A percentile compares a stretch with the other conserved stretches of the same genome.
These are phyloP conservation scores for Chaetomiaceae sp. DNA, from an alignment of 2,329 filamentous ascomycete species.

Conservation along the genomic window DNA sequence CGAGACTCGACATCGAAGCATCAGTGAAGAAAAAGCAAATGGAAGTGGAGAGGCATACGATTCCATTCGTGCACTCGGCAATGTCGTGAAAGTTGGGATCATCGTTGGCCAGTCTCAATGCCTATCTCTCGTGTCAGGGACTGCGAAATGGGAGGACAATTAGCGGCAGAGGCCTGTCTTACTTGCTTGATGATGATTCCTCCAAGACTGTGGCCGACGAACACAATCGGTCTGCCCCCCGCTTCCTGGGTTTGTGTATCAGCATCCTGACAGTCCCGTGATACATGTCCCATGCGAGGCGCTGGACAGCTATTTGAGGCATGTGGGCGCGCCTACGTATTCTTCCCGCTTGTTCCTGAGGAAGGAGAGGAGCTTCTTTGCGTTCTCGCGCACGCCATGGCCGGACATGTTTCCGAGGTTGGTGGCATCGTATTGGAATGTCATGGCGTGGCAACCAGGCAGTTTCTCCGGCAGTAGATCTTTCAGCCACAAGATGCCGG, in stretches of 20 bases:
- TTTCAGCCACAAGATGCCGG: not conserved
- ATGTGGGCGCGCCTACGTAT: no score
- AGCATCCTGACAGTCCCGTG: no score
- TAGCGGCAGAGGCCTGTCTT: no score
- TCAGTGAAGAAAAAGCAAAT: no score
- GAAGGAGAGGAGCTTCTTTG: slow-evolving; percentile 2
- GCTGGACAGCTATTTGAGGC: no score
- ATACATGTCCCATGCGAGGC: no score
- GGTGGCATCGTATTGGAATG: slow-evolving; percentile 12
- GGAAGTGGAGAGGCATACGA: no score
- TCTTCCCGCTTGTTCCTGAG: slow-evolving; percentile 5
- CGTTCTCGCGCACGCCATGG: slow-evolving; percentile 6
- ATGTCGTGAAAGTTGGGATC: slow-evolving; percentile 6
- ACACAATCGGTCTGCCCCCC: slow-evolving; percentile 12
- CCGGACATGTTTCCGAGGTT: slow-evolving; percentile 7
- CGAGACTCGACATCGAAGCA: no score
- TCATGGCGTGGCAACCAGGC: slow-evolving; percentile 8
- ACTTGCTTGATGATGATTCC: slow-evolving; percentile 21
- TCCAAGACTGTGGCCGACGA: slow-evolving; percentile 18
- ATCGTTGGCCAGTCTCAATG: not conserved
- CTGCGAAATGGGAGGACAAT: no score
- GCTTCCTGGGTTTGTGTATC: no score
- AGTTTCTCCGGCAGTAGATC: slow-evolving; percentile 7
- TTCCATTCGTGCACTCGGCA: slow-evolving; percentile 12
- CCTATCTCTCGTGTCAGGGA: no score